Evolutionary conservation across 768 basidiomycete genomes (phyloP), one percentile per base, ranked within the genome.

Genomic region (Tubosaeta sp.): DNA sequence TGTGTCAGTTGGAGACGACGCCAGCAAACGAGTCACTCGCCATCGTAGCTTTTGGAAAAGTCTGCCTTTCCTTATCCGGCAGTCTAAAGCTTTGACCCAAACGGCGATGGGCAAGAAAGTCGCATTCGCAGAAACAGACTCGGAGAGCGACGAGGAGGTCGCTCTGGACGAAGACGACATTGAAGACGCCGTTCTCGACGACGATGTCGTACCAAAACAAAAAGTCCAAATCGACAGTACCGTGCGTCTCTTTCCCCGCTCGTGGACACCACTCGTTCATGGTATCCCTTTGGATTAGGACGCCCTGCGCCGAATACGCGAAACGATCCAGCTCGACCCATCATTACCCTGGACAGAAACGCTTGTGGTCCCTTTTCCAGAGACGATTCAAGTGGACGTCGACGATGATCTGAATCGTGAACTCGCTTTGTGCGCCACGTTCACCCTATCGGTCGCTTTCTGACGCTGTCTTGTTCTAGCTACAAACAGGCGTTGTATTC

Each of bases 401-500:
- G 70, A 88, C 48, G 88, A 94, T 68, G 95, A 98, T 69, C 77
- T 99, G 25, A 88, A 91, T 59, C 88, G 97, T 53, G 97, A 99
- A 72, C 81, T 97, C 39, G 90, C 92, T 16, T 97, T 99, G 94
- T 98, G 91, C 7, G 17, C 34, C 1, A 7, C 5, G 12, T 16
- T 10, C 38, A 34, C 10, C 9, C 4, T 1, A 41, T 9, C 6
- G 4, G 9, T 29, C n/a, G 4, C 33, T 6, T 13, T 6, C 34
- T 39, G n/a, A 56, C 41, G 0, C 9, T 27, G 26, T 42, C 45
- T 32, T 29, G 4, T 29, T 57, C 2, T 63, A 98, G 95, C 72
- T 97, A 97, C 76, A 97, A 97, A 69, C 90, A 97, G 71, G 94
- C 95, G 5, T 75, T 98, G 0, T 85, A 94, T 54, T 73, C 84